Evolutionary conservation across 2,329 filamentous ascomycete species (phyloP), one percentile per base, ranked within the genome.

Genomic region (Xylariomycetidae sp.): DNA sequence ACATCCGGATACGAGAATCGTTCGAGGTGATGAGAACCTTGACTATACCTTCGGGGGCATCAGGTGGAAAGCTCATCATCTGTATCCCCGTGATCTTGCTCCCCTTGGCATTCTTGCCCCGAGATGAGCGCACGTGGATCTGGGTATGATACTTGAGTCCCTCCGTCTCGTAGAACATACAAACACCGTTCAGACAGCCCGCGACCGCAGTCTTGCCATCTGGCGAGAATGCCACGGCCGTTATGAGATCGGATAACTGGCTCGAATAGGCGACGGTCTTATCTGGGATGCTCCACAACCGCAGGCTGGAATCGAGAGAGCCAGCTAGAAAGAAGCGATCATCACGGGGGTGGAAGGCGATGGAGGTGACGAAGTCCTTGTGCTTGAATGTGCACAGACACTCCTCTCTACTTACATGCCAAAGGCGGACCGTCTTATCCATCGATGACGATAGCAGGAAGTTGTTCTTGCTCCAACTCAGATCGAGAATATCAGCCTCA

Each of bases 381-480:
- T 97, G 92, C 50, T 89, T 87, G 64, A 97, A 98, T 2, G 85
- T 88, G 59, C 88, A 95, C 1, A 98, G 69, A 51, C 88, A 96
- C 52, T 97, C 89, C 4, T 73, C 62, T 33, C 90, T 74, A 54
- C 78, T 90, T 42, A 92, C 72, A 60, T 98, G 92, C 90, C 92
- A 98, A 30, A 98, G 62, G 11, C 88, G 77, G 10, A 98, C 92
- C 0, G 89, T 95, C 66, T 96, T 96, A 58, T 98, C 92, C 88
- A 97, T 96, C 0, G 89, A 95, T 0, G 89, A 94, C 4, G 90
- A 96, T 12, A 98, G 70, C 17, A 98, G 62, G 49, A 98, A 98
- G 58, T 94, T 95, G 62, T 98, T 98, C 70, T 97, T 98, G 66
- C 90, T 97, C 92, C 92, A 98, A 57, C 87, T 94, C 39, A 98